Evolutionary conservation across 345 rosid species (phyloP).

Genomic region (Eucalyptus pauciflora): DNA sequence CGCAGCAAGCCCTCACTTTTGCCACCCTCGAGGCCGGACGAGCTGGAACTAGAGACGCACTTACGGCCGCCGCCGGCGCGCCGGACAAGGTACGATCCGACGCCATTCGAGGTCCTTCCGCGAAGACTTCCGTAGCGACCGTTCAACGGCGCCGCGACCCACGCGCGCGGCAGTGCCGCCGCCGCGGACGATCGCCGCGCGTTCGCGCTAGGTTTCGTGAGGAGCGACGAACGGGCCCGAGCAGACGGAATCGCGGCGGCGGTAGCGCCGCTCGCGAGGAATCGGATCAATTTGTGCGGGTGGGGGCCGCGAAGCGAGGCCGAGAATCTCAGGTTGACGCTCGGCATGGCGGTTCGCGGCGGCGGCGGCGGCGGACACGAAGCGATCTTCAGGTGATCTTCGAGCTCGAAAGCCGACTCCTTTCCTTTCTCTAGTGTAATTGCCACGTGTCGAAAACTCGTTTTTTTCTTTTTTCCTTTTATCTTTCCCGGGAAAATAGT

Average conservation of each 20-base stretch:
- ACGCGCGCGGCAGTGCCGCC: not conserved
- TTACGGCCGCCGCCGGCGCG: not conserved
- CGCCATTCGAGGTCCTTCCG: not conserved
- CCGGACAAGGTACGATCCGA: not conserved
- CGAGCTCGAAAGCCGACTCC: not conserved
- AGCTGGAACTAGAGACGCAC: not conserved
- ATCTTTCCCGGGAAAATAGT: not conserved
- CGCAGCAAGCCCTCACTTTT: not conserved
- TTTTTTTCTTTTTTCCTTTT: not conserved
- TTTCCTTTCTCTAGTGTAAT: not conserved
- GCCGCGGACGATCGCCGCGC: not conserved
- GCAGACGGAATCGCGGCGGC: not conserved
- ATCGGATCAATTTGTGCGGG: constrained; percentile 9
- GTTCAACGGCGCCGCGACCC: not conserved
- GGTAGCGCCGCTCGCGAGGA: not conserved
- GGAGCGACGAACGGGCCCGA: not conserved
- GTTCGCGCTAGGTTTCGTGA: not conserved
- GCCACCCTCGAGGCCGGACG: not conserved
- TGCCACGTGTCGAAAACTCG: not conserved
- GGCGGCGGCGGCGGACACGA: not conserved
- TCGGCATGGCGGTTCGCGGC: not conserved
- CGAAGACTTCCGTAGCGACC: not conserved
- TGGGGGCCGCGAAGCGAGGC: constrained; percentile 1
- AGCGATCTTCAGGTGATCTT: not conserved
- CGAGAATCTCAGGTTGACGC: constrained; percentile 8